Evolutionary conservation across 768 basidiomycete species (phyloP).

Genomic region (Phylloporus sp.): DNA sequence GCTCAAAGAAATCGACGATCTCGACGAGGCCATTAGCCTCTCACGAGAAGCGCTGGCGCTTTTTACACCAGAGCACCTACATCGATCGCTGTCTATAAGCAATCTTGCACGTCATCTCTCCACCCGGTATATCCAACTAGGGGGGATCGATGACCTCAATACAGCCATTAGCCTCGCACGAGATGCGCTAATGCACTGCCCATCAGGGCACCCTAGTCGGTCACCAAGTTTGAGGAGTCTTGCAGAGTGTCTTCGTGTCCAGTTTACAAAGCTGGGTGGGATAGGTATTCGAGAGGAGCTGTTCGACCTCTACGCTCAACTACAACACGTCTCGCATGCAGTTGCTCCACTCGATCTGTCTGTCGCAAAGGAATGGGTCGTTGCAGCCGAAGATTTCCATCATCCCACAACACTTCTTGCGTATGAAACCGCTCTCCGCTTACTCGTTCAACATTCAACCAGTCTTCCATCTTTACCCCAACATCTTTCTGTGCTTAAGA

Average conservation of each 20-base stretch:
- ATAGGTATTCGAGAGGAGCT: background rate
- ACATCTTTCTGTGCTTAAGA: too few relatives aligned
- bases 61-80: too few relatives aligned
- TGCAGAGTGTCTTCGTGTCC: conserved; percentile 19
- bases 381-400: background rate
- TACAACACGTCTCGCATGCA: background rate
- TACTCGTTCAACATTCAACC: background rate
- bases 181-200: background rate
- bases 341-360: background rate
- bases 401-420: too few relatives aligned
- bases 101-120: background rate
- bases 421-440: background rate
- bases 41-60: too few relatives aligned
- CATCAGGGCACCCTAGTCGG: background rate
- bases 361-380: background rate
- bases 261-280: background rate
- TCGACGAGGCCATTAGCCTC: background rate
- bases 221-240: background rate
- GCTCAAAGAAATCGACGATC: background rate
- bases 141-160: background rate
- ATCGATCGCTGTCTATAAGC: background rate
- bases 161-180: background rate
- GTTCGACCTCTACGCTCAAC: background rate
- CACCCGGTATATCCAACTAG: background rate
- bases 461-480: background rate